These are phyloP conservation scores for Conoideocrella luteorostrata DNA, from an alignment of 2,329 filamentous ascomycete species.

Conservation along the genomic window DNA sequence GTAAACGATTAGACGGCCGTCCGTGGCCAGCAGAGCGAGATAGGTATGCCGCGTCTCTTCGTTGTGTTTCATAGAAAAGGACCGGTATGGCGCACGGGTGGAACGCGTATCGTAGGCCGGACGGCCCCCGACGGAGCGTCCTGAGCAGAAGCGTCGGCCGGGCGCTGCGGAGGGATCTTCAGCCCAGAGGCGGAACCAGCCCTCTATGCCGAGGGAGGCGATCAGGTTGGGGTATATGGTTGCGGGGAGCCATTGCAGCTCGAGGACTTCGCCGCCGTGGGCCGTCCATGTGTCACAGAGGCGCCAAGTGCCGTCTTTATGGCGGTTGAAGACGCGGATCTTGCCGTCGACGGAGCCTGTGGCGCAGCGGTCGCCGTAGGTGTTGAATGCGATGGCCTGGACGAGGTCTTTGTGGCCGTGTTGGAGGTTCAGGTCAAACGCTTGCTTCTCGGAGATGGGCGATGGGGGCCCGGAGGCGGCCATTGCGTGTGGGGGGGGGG, in stretches of 20 bases:
- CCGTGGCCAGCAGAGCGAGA: slow-evolving; percentile 76
- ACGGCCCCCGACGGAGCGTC: slow-evolving; percentile 41
- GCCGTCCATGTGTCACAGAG: slow-evolving; percentile 84
- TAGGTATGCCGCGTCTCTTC: slow-evolving; percentile 76
- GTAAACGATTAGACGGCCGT: slow-evolving; percentile 72
- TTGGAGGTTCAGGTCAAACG: slow-evolving; percentile 56
- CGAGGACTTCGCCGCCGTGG: slow-evolving; percentile 83
- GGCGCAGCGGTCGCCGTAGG: slow-evolving; percentile 84
- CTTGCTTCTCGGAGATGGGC: slow-evolving; percentile 37
- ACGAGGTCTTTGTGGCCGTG: slow-evolving; percentile 76
- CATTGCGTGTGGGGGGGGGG: slow-evolving; percentile 20
- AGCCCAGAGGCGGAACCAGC: slow-evolving; percentile 86
- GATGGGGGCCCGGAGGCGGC: slow-evolving; percentile 26
- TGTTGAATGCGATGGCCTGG: slow-evolving; percentile 82
- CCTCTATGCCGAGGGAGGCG: slow-evolving; percentile 82
- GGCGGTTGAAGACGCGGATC: slow-evolving; percentile 83
- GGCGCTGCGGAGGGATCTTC: slow-evolving; percentile 78
- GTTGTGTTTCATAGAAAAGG: slow-evolving; percentile 78
- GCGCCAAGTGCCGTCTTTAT: slow-evolving; percentile 70
- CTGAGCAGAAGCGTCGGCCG: slow-evolving; percentile 72
- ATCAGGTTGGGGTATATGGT: slow-evolving; percentile 81
- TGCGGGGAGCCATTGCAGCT: slow-evolving; percentile 92
- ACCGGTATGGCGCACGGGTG: slow-evolving; percentile 61
- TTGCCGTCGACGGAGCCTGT: slow-evolving; percentile 89
- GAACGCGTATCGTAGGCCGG: slow-evolving; percentile 51